Percentiles rank a stretch among this genome's conserved stretches.
These are phyloP conservation scores for Pichia sp. DNA, from an alignment of 1,139 yeast genomes.

Conservation along the genomic window DNA sequence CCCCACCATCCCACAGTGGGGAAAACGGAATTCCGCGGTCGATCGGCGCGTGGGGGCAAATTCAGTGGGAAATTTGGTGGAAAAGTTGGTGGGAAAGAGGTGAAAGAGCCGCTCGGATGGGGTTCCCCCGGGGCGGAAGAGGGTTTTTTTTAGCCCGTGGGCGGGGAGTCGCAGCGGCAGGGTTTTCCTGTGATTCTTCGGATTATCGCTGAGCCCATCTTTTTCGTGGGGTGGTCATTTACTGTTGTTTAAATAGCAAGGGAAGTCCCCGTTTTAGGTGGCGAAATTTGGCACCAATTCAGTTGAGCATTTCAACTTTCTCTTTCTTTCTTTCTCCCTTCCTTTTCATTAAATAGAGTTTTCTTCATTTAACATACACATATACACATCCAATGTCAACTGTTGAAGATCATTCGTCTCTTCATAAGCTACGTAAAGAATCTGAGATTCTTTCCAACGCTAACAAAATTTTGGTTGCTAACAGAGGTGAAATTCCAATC, in stretches of 20 bases:
- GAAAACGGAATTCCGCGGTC: too few relatives aligned
- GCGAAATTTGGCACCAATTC: too few relatives aligned
- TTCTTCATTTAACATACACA: background rate
- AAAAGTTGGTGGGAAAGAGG: too few relatives aligned
- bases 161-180: too few relatives aligned
- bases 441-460: slow-evolving; percentile 56
- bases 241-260: background rate
- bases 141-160: too few relatives aligned
- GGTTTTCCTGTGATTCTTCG: too few relatives aligned
- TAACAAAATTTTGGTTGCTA: slow-evolving; percentile 82
- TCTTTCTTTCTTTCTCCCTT: background rate
- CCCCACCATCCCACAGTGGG: too few relatives aligned
- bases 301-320: background rate
- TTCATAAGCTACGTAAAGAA: slow-evolving; percentile 46
- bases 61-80: too few relatives aligned
- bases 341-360: background rate
- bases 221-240: background rate
- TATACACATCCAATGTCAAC: slow-evolving; percentile 21
- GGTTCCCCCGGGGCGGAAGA: too few relatives aligned
- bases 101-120: too few relatives aligned
- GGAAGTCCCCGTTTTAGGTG: background rate
- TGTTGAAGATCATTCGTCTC: slow-evolving; percentile 29
- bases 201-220: background rate
- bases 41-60: too few relatives aligned
- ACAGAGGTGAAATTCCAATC: slow-evolving; percentile 86